These are phyloP conservation scores for Graphiopsis chlorocephala DNA, from an alignment of 2,329 filamentous ascomycete genomes.

Conservation along the genomic window DNA sequence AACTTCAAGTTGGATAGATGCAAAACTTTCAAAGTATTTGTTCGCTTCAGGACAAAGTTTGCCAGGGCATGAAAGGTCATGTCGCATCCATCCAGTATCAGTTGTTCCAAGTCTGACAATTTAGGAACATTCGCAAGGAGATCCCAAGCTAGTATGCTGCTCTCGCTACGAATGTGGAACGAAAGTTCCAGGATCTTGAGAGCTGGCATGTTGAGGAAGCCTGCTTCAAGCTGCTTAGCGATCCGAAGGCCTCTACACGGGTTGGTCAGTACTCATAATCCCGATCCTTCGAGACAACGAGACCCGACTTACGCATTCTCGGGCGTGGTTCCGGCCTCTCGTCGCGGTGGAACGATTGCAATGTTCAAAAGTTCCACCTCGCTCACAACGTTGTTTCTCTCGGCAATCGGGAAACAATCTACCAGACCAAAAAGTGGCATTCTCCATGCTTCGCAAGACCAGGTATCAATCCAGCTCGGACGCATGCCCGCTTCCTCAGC, in stretches of 20 bases:
- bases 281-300: background rate
- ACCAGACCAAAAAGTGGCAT: background rate
- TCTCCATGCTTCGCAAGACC: background rate
- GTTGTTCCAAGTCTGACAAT: background rate
- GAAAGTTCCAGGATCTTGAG: background rate
- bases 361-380: background rate
- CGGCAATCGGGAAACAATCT: background rate
- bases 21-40: no score
- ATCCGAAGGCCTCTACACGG: background rate
- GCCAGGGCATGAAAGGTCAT: background rate
- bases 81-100: background rate
- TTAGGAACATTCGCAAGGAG: background rate
- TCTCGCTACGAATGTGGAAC: background rate
- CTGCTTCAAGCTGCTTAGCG: background rate
- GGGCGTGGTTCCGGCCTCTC: background rate
- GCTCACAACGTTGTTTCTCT: background rate
- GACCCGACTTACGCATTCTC: background rate
- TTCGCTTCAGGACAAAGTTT: background rate
- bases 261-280: background rate
- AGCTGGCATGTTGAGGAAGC: background rate
- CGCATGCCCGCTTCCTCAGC: background rate
- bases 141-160: background rate
- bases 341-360: background rate
- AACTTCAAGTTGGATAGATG: no score
- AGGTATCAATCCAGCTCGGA: background rate